Evolutionary conservation across 345 rosid genomes (phyloP), one percentile per base, ranked within the genome.

Genomic region (Cochlearia excelsa): DNA sequence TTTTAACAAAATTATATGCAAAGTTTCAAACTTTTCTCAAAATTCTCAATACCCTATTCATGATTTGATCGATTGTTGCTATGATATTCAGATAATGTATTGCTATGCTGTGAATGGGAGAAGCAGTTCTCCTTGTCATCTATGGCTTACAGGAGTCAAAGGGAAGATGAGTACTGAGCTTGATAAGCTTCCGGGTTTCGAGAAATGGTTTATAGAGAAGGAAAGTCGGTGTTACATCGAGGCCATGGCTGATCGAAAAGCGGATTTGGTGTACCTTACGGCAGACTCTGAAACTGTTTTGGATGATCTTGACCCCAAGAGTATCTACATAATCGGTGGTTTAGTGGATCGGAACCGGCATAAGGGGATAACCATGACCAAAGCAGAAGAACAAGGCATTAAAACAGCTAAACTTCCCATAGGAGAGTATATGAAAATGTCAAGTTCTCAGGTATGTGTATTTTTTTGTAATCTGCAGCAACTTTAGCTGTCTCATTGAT

Each of bases 271-370:
- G 4, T 89, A 90, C 59, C 96, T 93, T 51, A 87, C 97, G 0
- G 96, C 99, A 0, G 96, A 93, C 68, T 78, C 97, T 0, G 96
- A 87, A 55, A 84, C 80, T 2, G 78, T 84, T 61, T 75, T 90
- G 28, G 84, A 84, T 41, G 82, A 79, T 16, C 96, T 90, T 23
- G 84, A 87, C 69, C 74, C 61, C 0, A 80, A 72, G 42, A 75
- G 78, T 57, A 57, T 82, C 51, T 89, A 89, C 65, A 87, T 87
- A 30, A 69, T 93, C 37, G 95, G 97, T 30, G 97, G 97, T 46
- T 75, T 93, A 65, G 97, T 90, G 37, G 97, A 93, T 70, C 77
- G 99, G 40, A 93, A 93, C 76, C 65, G 97, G n/a, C 85, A 82
- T 80, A 93, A 93, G 68, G 96, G 97, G 54, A 72, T 90, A 67